phyloP scores from a whole-genome alignment of 495 filamentous ascomycete genomes.

The Daldinia childiae region DNA sequence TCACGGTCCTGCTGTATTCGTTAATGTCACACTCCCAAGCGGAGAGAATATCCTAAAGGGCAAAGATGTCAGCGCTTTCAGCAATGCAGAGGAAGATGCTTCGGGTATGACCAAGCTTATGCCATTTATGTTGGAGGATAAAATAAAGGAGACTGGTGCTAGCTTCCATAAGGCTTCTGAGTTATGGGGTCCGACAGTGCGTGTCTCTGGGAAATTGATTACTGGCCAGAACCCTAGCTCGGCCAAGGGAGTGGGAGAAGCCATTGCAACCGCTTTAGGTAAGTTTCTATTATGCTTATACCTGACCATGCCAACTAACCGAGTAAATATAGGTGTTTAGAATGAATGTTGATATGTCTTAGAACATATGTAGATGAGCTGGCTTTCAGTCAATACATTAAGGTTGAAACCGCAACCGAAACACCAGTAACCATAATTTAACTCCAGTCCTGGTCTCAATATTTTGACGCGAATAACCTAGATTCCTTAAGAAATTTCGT shows the following conservation, averaged over 20 bases:
- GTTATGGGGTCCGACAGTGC: background rate
- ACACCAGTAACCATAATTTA: background rate
- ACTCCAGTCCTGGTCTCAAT: background rate
- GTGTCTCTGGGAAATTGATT: background rate
- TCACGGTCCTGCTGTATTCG: background rate
- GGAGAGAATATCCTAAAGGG: background rate
- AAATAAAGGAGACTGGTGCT: background rate
- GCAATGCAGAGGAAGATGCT: background rate
- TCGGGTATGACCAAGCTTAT: background rate
- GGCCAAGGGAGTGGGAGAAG: background rate
- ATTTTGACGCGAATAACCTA: too few species aligned
- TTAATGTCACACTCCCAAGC: background rate
- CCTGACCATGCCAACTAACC: background rate
- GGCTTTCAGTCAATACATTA: background rate
- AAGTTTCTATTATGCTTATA: background rate
- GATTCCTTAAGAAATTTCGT: too few species aligned
- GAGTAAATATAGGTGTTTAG: background rate
- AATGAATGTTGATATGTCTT: too few species aligned
- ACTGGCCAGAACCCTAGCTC: background rate
- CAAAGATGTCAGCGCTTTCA: background rate
- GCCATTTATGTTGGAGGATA: background rate
- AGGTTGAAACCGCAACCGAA: background rate
- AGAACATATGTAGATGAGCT: too few species aligned
- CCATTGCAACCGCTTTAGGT: background rate
- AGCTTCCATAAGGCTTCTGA: background rate